Conservation (phyloP, 805 yeast species). For the Saturnispora halmiae region DNA sequence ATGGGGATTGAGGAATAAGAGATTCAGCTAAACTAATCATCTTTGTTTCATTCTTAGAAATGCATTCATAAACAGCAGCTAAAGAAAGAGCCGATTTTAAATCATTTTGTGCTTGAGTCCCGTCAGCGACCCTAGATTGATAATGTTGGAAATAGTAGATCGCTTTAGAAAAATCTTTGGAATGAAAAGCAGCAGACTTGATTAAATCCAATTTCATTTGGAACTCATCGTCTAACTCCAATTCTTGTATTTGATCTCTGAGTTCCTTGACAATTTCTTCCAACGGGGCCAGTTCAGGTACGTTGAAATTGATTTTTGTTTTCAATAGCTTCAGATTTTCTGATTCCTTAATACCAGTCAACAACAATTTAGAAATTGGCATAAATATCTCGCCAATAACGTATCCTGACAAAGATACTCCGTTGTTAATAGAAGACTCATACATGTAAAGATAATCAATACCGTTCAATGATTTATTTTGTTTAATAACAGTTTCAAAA, state of each 20-base stretch:
- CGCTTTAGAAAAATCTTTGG: constrained; percentile 18
- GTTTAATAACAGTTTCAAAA: constrained; percentile 8
- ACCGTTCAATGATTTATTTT: constrained; percentile 11
- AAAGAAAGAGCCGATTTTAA: constrained; percentile 20
- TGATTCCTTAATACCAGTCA: constrained; percentile 8
- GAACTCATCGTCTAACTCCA: constrained; percentile 14
- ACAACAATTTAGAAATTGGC: constrained; percentile 20
- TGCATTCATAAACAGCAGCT: constrained; percentile 20
- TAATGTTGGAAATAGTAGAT: constrained; percentile 19
- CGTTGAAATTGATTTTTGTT: neutral
- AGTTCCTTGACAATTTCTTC: constrained; percentile 13
- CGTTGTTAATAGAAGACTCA: constrained; percentile 14
- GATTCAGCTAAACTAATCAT: constrained; percentile 21
- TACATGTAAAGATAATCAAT: constrained; percentile 19
- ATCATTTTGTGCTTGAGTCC: constrained; percentile 16
- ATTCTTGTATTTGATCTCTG: constrained; percentile 14
- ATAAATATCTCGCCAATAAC: constrained; percentile 12
- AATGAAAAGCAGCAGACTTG: constrained; percentile 21
- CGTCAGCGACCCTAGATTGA: constrained; percentile 21
- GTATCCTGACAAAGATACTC: constrained; percentile 15
- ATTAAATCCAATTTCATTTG: constrained; percentile 14
- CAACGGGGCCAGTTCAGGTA: constrained; percentile 8
- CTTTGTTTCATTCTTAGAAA: constrained; percentile 12
- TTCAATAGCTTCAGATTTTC: constrained; percentile 12
- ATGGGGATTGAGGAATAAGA: constrained; percentile 22